These are phyloP conservation scores for Neurospora discreta DNA, from an alignment of 495 filamentous ascomycete genomes.

Conservation along the genomic window DNA sequence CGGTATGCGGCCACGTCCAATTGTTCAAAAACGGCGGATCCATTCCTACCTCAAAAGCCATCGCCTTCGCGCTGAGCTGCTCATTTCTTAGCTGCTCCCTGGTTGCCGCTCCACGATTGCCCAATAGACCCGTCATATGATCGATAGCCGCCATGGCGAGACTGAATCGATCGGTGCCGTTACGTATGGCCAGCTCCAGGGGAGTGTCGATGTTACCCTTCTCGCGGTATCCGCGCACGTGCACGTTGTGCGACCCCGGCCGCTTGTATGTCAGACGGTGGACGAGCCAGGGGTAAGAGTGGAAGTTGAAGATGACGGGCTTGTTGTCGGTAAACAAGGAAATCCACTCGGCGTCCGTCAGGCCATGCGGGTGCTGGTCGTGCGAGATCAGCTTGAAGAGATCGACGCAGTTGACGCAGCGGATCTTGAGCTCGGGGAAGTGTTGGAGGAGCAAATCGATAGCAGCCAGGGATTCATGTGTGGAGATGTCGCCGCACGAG, in stretches of 20 bases:
- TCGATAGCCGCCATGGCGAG: constrained; percentile 66
- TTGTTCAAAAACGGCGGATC: constrained; percentile 53
- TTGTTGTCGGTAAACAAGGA: constrained; percentile 55
- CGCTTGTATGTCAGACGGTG: constrained; percentile 63
- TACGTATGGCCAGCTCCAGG: constrained; percentile 59
- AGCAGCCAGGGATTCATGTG: constrained; percentile 57
- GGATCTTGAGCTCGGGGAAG: constrained; percentile 56
- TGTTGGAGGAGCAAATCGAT: constrained; percentile 53
- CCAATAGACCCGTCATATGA: constrained; percentile 37
- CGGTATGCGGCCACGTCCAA: constrained; percentile 49
- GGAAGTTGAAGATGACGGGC: constrained; percentile 70
- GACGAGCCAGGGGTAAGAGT: constrained; percentile 66
- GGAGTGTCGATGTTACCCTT: constrained; percentile 73
- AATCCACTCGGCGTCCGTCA: constrained; percentile 49
- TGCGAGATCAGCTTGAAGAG: constrained; percentile 61
- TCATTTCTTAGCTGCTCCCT: constrained; percentile 49
- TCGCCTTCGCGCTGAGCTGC: constrained; percentile 45
- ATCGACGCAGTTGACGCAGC: constrained; percentile 65
- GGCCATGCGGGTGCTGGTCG: constrained; percentile 55
- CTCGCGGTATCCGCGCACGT: constrained; percentile 64
- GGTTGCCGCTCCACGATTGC: constrained; percentile 44
- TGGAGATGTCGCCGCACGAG: constrained; percentile 57
- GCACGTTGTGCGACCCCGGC: constrained; percentile 47
- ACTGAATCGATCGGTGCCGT: constrained; percentile 59
- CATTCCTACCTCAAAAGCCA: constrained; percentile 53